These are phyloP conservation scores for Tetragonia tetragonoides DNA, from an alignment of 148 eudicot species.

Conservation along the genomic window DNA sequence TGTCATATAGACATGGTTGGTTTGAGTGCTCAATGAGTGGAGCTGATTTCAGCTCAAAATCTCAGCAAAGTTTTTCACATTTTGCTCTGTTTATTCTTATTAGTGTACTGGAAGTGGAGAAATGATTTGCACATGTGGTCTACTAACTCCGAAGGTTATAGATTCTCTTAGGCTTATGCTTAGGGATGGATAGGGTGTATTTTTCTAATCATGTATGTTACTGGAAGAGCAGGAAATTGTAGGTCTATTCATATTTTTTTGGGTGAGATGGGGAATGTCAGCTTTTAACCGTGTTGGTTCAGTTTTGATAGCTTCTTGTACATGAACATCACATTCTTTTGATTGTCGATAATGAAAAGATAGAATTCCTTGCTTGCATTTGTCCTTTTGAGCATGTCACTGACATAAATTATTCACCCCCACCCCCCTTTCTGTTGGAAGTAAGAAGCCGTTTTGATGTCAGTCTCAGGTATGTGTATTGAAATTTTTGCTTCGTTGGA, in stretches of 20 bases:
- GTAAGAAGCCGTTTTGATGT: too few relatives aligned
- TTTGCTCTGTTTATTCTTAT: slow-evolving; percentile 20
- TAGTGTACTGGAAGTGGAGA: slow-evolving; percentile 7
- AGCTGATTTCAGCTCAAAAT: slow-evolving; percentile 15
- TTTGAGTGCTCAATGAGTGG: slow-evolving; percentile 3
- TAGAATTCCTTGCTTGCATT: background rate
- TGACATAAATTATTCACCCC: too few relatives aligned
- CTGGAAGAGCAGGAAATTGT: slow-evolving; percentile 3
- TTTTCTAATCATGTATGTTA: slow-evolving; percentile 11
- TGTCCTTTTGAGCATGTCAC: background rate
- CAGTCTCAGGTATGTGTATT: too few relatives aligned
- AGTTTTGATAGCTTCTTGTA: slow-evolving; percentile 21
- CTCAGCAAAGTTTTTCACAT: background rate
- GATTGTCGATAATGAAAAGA: slow-evolving; percentile 28
- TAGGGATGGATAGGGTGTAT: slow-evolving; percentile 14
- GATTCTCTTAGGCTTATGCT: slow-evolving; percentile 16
- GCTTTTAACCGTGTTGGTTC: background rate
- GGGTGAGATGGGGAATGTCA: slow-evolving; percentile 11
- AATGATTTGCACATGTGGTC: slow-evolving; percentile 12
- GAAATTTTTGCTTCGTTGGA: too few relatives aligned
- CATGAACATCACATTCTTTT: slow-evolving; percentile 28
- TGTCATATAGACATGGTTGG: slow-evolving; percentile 12
- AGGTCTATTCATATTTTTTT: slow-evolving; percentile 18
- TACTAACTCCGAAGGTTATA: slow-evolving; percentile 18
- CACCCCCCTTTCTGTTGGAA: too few relatives aligned